A percentile compares a stretch with the other conserved stretches of the same genome.
These are phyloP conservation scores for Alternaria solani DNA, from an alignment of 2,329 filamentous ascomycete genomes.

Conservation along the genomic window DNA sequence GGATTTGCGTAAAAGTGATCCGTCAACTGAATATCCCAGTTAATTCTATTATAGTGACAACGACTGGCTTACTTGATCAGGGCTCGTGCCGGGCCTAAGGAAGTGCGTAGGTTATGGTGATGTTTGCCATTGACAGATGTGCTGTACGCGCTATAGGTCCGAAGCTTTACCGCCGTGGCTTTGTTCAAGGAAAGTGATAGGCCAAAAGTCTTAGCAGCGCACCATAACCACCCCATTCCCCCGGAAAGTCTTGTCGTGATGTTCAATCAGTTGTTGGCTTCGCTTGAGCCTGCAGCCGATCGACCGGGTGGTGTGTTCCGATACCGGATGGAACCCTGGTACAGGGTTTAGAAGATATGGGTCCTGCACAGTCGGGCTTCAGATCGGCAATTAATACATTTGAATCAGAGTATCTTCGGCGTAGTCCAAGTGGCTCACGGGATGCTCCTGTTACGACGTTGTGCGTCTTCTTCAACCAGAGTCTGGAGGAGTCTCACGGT, in stretches of 20 bases:
- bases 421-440: not conserved
- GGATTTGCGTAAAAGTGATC: not conserved
- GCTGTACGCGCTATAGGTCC: conserved; percentile 5
- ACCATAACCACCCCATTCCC: not conserved
- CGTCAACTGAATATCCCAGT: not conserved
- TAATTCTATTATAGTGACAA: not conserved
- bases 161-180: conserved; percentile 1
- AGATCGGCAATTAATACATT: not conserved
- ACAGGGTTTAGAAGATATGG: not conserved
- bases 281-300: not conserved
- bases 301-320: not conserved
- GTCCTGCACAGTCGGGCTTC: not conserved
- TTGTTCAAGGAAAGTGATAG: conserved; percentile 1
- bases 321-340: not conserved
- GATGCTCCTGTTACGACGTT: not conserved
- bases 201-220: not conserved
- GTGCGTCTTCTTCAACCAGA: conserved; percentile 27
- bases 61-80: not conserved
- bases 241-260: not conserved
- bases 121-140: not conserved
- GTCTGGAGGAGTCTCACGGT: conserved; percentile 40
- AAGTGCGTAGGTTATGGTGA: not conserved
- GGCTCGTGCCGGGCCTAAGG: not conserved
- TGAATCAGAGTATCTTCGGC: not conserved
- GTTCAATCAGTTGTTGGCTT: not conserved